Conservation (phyloP, 345 rosid genomes). For the Trapa bicornis region DNA sequence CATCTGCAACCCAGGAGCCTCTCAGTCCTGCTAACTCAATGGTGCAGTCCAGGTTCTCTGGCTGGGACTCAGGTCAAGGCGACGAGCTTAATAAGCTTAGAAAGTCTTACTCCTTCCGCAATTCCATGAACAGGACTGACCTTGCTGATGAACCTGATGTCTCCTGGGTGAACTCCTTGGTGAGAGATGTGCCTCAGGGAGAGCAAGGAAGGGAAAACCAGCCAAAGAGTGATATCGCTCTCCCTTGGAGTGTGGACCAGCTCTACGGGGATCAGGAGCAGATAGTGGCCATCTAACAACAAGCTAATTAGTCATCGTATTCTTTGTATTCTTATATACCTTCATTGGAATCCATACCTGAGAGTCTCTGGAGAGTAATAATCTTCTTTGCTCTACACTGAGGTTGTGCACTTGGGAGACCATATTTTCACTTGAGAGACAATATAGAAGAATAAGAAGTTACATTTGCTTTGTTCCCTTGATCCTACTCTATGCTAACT, state of each 20-base stretch:
- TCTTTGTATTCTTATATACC: slow-evolving; percentile 10
- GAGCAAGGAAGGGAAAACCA: slow-evolving; percentile 6
- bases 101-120: slow-evolving; percentile 63
- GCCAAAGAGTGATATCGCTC: background rate
- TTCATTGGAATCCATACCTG: background rate
- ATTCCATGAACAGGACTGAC: slow-evolving; percentile 12
- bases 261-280: slow-evolving; percentile 11
- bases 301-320: slow-evolving; percentile 2
- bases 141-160: slow-evolving; percentile 62
- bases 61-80: slow-evolving; percentile 74
- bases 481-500: too few species aligned
- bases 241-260: slow-evolving; percentile 2
- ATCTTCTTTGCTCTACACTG: too few species aligned
- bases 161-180: slow-evolving; percentile 84
- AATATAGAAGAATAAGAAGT: too few species aligned
- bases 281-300: slow-evolving; percentile 9
- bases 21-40: background rate
- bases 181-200: slow-evolving; percentile 49
- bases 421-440: too few species aligned
- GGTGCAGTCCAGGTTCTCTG: slow-evolving; percentile 47
- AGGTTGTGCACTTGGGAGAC: too few species aligned
- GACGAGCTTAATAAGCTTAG: slow-evolving; percentile 76
- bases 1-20: slow-evolving; percentile 10
- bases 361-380: too few species aligned
- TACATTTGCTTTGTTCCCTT: too few species aligned